Evolutionary conservation across 192 early-diverging fungal species (phyloP).

Genomic region (Podila horticola): DNA sequence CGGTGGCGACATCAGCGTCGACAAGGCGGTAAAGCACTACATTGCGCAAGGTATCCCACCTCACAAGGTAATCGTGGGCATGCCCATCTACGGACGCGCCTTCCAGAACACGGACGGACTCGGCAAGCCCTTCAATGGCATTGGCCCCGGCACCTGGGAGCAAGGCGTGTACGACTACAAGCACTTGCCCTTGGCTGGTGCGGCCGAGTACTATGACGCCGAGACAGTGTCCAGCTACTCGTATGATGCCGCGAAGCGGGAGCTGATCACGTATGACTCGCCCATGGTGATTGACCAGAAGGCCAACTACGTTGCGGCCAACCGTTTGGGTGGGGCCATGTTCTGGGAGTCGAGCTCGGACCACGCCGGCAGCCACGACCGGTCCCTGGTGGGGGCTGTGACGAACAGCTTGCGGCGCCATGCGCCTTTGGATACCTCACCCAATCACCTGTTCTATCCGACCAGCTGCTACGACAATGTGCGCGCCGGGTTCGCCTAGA

Average conservation of each 20-base stretch:
- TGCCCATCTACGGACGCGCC: slow-evolving; percentile 92
- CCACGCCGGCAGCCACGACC: slow-evolving; percentile 42
- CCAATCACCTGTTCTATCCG: slow-evolving; percentile 61
- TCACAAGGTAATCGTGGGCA: slow-evolving; percentile 88
- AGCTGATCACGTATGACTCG: slow-evolving; percentile 89
- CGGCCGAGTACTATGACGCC: slow-evolving; percentile 81
- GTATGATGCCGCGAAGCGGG: slow-evolving; percentile 72
- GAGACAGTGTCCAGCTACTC: slow-evolving; percentile 81
- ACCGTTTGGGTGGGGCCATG: slow-evolving; percentile 76
- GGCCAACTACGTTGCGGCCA: slow-evolving; percentile 67
- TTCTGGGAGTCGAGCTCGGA: slow-evolving; percentile 82
- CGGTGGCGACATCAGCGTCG: slow-evolving; percentile 64
- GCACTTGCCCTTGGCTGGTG: slow-evolving; percentile 70
- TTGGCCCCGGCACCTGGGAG: slow-evolving; percentile 90
- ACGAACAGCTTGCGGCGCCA: slow-evolving; percentile 15
- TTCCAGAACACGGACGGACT: slow-evolving; percentile 87
- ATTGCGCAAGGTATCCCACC: slow-evolving; percentile 79
- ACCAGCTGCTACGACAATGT: slow-evolving; percentile 63
- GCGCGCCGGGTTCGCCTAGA: slow-evolving; percentile 41
- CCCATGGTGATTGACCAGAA: slow-evolving; percentile 72
- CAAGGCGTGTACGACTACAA: slow-evolving; percentile 93
- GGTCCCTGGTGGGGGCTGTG: slow-evolving; percentile 53
- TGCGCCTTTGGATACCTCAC: slow-evolving; percentile 37
- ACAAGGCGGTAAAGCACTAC: slow-evolving; percentile 81
- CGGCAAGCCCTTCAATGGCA: slow-evolving; percentile 70